Conservation (phyloP, 2,329 filamentous ascomycete genomes). For the Dactylonectria estremocensis region DNA sequence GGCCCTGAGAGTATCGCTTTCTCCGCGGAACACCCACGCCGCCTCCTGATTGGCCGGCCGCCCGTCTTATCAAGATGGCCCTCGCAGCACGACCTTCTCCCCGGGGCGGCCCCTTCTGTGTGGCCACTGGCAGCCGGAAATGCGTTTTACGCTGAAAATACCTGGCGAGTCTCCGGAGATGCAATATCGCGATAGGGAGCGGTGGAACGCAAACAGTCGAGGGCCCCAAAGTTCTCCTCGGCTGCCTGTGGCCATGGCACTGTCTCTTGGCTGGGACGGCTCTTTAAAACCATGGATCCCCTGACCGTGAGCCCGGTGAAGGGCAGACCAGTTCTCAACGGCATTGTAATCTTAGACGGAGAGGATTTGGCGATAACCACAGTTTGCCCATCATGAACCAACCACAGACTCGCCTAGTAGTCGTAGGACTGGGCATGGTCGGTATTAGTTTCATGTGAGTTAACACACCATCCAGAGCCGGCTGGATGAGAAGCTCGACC, state of each 20-base stretch:
- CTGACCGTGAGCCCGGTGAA: background rate
- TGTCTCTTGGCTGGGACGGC: background rate
- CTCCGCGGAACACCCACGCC: slow-evolving; percentile 41
- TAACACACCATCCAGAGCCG: background rate
- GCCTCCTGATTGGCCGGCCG: slow-evolving; percentile 36
- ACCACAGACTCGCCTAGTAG: slow-evolving; percentile 76
- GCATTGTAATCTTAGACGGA: background rate
- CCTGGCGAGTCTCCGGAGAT: slow-evolving; percentile 41
- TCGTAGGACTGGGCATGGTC: slow-evolving; percentile 94
- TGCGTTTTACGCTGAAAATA: slow-evolving; percentile 36
- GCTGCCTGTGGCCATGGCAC: background rate
- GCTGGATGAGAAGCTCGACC: background rate
- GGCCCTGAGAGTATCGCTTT: slow-evolving; percentile 32
- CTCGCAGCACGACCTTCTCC: slow-evolving; percentile 16
- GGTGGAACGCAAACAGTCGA: slow-evolving; percentile 32
- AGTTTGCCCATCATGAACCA: slow-evolving; percentile 35
- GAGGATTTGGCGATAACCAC: slow-evolving; percentile 12
- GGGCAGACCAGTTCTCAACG: background rate
- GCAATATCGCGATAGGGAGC: slow-evolving; percentile 40
- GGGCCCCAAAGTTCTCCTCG: slow-evolving; percentile 5
- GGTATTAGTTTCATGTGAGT: slow-evolving; percentile 89
- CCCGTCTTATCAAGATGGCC: slow-evolving; percentile 43
- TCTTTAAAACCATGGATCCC: slow-evolving; percentile 39
- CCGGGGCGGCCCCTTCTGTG: slow-evolving; percentile 26
- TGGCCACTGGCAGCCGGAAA: slow-evolving; percentile 38